Base-by-base conservation (phyloP, 345 rosid genomes). In the Lenwebbia sp. region DNA sequence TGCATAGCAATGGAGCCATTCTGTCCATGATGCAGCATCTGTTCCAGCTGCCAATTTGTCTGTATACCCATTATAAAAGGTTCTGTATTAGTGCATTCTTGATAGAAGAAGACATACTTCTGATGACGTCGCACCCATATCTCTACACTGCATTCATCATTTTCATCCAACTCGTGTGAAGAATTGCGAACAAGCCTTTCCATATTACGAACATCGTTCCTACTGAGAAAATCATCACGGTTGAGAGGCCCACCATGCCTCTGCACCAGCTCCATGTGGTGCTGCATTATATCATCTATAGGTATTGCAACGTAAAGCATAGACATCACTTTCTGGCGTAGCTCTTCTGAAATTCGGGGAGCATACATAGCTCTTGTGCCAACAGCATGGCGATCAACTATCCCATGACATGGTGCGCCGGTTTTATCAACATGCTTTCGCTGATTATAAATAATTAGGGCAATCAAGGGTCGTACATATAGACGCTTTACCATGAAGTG, bases 341-440 rank as follows among this genome's bases (percentile, higher is more conserved):
- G 86, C 86, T 91, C 92, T 83, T 92, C 94, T 4, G 93, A 92
- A 75, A 92, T 92, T 87, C 92, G 84, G n/a, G 94, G 94, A 60
- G 94, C 93, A 75, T 89, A 92, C 92, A 91, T 92, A 83, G 93
- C 94, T 90, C 93, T 90, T 78, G 94, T 92, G 40, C 94, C 93
- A 50, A 90, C 87, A 76, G 94, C 93, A 88, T 91, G 91, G 57
- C 84, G 65, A 85, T 92, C 94, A 85, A 90, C 92, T 47, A 89
- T 84, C 85, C 93, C 94, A 85, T 92, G 94, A 87, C 94, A 92
- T 13, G 94, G 94, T 21, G 88, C 83, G 81, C 93, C 90, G 0
- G 88, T 88, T 87, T 91, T 92, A 75, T 92, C 93, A 17, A 91
- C 92, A 88, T 92, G 94, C 82, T 88, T 89, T 86, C 88, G 90